Evolutionary conservation across 2,329 filamentous ascomycete species (phyloP), one percentile per base, ranked within the genome.

Genomic region (Aspergillus spinulosporus): DNA sequence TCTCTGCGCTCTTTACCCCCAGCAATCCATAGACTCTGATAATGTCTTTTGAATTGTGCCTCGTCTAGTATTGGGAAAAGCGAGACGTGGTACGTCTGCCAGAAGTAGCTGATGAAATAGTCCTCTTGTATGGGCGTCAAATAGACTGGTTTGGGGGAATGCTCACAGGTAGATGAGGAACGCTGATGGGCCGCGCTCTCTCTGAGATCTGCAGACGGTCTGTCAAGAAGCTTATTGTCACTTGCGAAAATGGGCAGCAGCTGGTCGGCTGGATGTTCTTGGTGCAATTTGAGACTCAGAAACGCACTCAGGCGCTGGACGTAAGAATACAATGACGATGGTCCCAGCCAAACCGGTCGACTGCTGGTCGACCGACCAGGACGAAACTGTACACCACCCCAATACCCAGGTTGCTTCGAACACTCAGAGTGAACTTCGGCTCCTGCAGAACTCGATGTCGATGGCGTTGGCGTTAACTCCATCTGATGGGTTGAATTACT

Each of bases 191-290:
- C 21, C 21, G 21, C 21, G 21, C 21, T 21, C 21, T 21, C 21
- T 21, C 21, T 21, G 21, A 21, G 21, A 21, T 21, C 62, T 14
- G 53, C 52, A 28, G 63, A 57, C 2, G 51, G 53, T 42, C 46
- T 59, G 46, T 49, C 36, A 2, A 49, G 46, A 11, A 49, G 28
- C 36, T 49, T 49, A 15, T 49, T 49, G 37, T 49, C 45, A 43
- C 58, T 63, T 21, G 61, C 64, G 26, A 62, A 62, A 21, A 69
- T 71, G 7, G 71, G 68, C 9, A 68, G 66, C 42, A 75, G 64
- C 4, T 68, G 62, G 48, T 69, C 55, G 6, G 65, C 63, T 3
- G 63, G 61, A 44, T 70, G 66, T n/a, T 66, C 54, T 49, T 74
- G 69, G 34, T 74, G 68, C 4, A 77, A 56, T 0, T 66, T 47